Evolutionary conservation across 495 filamentous ascomycete species (phyloP).

Genomic region (Penicillium crystallinum): DNA sequence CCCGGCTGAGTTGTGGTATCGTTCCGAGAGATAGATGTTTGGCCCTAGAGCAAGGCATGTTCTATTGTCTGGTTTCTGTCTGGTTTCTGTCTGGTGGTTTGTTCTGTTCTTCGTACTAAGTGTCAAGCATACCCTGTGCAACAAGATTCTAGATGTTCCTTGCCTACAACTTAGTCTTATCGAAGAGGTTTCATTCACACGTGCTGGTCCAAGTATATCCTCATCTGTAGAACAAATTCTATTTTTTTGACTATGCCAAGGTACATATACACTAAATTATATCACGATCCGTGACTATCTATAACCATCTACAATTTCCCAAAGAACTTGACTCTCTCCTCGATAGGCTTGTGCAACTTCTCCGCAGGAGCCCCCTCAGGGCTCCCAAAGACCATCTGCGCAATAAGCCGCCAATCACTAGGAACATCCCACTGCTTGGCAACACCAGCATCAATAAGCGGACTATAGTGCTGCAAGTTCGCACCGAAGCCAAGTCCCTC

Average conservation of each 20-base stretch:
- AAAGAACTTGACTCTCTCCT: slow-evolving; percentile 37
- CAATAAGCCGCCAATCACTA: slow-evolving; percentile 39
- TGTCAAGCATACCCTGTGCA: not conserved
- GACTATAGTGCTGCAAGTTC: slow-evolving; percentile 55
- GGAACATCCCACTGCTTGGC: slow-evolving; percentile 44
- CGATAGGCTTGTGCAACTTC: slow-evolving; percentile 35
- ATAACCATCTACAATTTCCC: slow-evolving; percentile 19
- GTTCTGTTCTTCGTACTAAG: not conserved
- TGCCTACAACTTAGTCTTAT: too few species aligned
- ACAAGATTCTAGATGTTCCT: not conserved
- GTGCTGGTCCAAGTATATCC: not conserved
- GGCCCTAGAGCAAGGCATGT: not conserved
- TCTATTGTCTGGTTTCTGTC: not conserved
- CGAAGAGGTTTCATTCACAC: too few species aligned
- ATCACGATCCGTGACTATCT: not conserved
- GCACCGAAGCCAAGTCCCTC: slow-evolving; percentile 47
- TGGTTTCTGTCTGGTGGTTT: not conserved
- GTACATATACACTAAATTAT: not conserved
- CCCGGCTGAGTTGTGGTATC: slow-evolving; percentile 61
- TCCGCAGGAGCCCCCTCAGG: slow-evolving; percentile 29
- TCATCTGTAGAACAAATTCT: not conserved
- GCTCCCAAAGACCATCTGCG: slow-evolving; percentile 51
- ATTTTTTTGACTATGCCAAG: too few species aligned
- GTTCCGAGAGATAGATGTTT: slow-evolving; percentile 6
- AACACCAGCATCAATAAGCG: slow-evolving; percentile 42